Evolutionary conservation across 192 early-diverging fungal genomes (phyloP).

Genomic region (Umbelopsis sp.): DNA sequence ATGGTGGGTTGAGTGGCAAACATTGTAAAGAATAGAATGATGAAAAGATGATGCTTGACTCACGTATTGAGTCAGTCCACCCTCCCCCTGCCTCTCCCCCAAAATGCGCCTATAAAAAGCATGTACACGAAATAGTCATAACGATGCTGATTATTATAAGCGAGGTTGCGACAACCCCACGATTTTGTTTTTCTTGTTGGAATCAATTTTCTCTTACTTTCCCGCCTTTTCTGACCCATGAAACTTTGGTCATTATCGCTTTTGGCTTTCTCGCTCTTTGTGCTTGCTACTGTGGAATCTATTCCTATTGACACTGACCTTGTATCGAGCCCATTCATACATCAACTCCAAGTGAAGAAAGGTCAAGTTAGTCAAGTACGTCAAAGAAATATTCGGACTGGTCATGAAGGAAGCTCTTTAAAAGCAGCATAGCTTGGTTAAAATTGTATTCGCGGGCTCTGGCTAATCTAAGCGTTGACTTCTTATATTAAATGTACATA

Average conservation of each 20-base stretch:
- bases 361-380: neutral
- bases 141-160: too few species aligned
- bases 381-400: neutral
- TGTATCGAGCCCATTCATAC: constrained; percentile 1
- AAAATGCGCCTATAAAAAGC: too few species aligned
- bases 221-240: neutral
- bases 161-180: too few species aligned
- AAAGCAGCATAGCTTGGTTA: neutral
- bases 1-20: too few species aligned
- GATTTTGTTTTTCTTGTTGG: neutral
- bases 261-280: neutral
- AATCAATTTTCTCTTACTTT: neutral
- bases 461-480: too few species aligned
- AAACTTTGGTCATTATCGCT: neutral
- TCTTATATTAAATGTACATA: too few species aligned
- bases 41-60: too few species aligned
- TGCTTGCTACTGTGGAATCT: neutral
- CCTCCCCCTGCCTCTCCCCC: too few species aligned
- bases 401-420: neutral
- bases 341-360: neutral
- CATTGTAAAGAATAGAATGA: too few species aligned
- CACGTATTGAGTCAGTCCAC: too few species aligned
- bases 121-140: too few species aligned
- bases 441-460: neutral
- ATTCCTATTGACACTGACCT: constrained; percentile 5